Percentiles rank a stretch among this genome's conserved stretches.
phyloP scores from a whole-genome alignment of 2,329 filamentous ascomycete genomes.

The Bipolaris bicolor region DNA sequence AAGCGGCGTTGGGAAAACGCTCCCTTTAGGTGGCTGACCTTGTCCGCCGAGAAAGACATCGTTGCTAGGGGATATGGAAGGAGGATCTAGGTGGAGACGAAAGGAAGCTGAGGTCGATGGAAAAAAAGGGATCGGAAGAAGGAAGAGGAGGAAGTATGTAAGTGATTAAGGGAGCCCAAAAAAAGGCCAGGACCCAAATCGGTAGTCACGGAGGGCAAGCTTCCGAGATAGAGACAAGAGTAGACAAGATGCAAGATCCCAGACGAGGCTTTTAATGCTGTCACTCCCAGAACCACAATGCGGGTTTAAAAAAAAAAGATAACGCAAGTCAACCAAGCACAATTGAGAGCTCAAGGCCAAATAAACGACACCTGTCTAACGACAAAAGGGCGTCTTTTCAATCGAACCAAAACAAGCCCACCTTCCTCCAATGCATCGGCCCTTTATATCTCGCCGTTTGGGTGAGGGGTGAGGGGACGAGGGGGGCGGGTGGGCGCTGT shows the following conservation, averaged over 20 bases:
- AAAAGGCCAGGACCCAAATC: background rate
- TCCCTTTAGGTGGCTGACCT: slow-evolving; percentile 40
- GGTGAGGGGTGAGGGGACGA: background rate
- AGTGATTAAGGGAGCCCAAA: background rate
- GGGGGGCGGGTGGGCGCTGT: no score
- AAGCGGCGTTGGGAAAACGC: slow-evolving; percentile 42
- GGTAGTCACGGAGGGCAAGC: background rate
- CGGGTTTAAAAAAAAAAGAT: no score
- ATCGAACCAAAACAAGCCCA: background rate
- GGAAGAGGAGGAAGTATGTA: background rate
- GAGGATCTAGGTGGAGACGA: slow-evolving; percentile 10
- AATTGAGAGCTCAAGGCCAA: no score
- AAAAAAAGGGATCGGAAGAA: background rate
- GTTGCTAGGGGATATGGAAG: slow-evolving; percentile 10
- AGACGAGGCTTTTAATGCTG: background rate
- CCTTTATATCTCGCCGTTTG: slow-evolving; percentile 12
- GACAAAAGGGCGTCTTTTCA: no score
- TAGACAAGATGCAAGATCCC: background rate
- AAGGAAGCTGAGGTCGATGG: background rate
- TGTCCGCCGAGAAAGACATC: slow-evolving; percentile 48
- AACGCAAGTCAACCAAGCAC: no score
- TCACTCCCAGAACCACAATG: no score
- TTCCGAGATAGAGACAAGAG: background rate
- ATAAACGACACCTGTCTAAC: no score
- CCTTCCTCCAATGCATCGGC: slow-evolving; percentile 1